A percentile compares a stretch with the other conserved stretches of the same genome.
These are phyloP conservation scores for Xylariaceae sp. DNA, from an alignment of 2,329 filamentous ascomycete species.

Conservation along the genomic window DNA sequence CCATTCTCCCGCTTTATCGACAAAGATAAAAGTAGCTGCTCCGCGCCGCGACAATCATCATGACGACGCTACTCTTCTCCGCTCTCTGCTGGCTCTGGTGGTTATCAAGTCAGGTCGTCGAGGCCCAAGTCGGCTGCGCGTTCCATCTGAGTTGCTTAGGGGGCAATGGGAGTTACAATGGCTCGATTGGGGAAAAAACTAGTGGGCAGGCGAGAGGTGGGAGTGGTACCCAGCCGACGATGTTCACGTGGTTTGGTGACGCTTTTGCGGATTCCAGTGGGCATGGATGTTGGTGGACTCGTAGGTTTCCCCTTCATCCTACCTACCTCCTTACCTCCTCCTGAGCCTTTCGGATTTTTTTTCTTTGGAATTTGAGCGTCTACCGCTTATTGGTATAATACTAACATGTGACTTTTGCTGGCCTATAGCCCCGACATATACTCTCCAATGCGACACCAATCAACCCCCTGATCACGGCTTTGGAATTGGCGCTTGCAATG, in stretches of 20 bases:
- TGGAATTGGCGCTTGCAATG: conserved; percentile 48
- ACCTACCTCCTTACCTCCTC: background rate
- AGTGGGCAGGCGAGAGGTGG: conserved; percentile 61
- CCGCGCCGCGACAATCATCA: conserved; percentile 16
- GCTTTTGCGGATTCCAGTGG: conserved; percentile 54
- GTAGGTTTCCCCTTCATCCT: conserved; percentile 30
- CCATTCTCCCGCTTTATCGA: background rate
- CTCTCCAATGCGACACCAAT: conserved; percentile 59
- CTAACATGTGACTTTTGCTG: conserved; percentile 11
- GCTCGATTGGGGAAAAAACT: conserved; percentile 56
- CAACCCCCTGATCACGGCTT: conserved; percentile 52
- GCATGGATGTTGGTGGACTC: conserved; percentile 61
- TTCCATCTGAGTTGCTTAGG: conserved; percentile 50
- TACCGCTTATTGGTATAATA: conserved; percentile 3
- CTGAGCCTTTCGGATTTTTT: no score
- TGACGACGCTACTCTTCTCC: conserved; percentile 22
- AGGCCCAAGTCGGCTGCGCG: conserved; percentile 43
- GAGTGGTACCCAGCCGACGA: conserved; percentile 41
- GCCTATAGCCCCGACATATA: conserved; percentile 46
- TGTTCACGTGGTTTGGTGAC: conserved; percentile 52
- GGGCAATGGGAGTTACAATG: conserved; percentile 45
- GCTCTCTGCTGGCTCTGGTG: conserved; percentile 11
- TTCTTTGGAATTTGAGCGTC: background rate
- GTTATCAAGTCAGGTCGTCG: conserved; percentile 3
- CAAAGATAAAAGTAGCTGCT: no score